Evolutionary conservation across 371 early-diverging fungal species (phyloP), one percentile per base, ranked within the genome.

Genomic region (Mucor velutinosus): DNA sequence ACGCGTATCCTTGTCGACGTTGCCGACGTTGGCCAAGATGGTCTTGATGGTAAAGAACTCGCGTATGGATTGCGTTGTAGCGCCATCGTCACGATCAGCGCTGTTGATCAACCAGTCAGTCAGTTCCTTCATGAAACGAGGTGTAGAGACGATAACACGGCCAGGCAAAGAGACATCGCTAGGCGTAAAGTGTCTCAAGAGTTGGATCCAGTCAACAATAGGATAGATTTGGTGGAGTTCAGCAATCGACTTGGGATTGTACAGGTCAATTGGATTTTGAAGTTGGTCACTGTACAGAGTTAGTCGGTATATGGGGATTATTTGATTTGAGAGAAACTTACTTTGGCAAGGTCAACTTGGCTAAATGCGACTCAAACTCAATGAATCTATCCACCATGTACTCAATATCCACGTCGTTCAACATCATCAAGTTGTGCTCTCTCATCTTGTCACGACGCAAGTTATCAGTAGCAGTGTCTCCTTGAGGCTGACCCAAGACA

Each of bases 351-450:
- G 66, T 74, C 7, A 72, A 58, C 15, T 67, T 60, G 19, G 90
- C 89, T 55, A 90, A 59, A 17, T 70, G 58, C 8, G 47, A 76
- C 62, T 90, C 90, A 62, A 90, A 83, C 4, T 70, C 75, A 25
- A 88, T 72, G 43, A 85, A 72, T 10, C 76, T 67, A 32, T 74
- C 67, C 4, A 84, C 84, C n/a, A 78, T 67, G 10, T 29, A 21
- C n/a, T 63, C 59, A 19, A 78, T 49, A 2, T 76, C 65, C 10
- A 23, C 30, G 12, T 62, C 29, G 15, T 58, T 35, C 29, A 75
- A 25, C 8, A 64, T 29, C 0, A 10, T 11, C 3, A 75, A 32
- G 5, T 70, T 62, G 30, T 62, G 37, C 30, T 69, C 62, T 5
- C 29, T 25, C 5, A 71, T 41, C 19, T 70, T 65, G 11, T 33